Percentiles rank a stretch among this genome's conserved stretches.
Evolutionary conservation across 768 basidiomycete species (phyloP).

Genomic region (Serpula lacrymans): DNA sequence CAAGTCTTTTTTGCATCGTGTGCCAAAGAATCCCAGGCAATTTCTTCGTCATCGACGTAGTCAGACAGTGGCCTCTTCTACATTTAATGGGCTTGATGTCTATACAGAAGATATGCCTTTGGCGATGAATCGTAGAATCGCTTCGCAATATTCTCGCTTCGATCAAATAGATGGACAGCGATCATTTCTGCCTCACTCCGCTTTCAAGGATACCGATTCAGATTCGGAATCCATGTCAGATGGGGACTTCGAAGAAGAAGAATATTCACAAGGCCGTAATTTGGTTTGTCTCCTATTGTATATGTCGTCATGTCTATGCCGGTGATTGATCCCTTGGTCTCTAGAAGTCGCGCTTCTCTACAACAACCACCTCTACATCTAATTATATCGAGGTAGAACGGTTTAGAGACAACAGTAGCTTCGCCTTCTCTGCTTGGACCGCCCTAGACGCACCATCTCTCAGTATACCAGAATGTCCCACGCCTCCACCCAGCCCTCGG

Average conservation of each 20-base stretch:
- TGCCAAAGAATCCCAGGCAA: constrained; percentile 17
- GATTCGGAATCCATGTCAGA: constrained; percentile 21
- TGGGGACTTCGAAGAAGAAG: constrained; percentile 9
- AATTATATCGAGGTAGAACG: constrained; percentile 19
- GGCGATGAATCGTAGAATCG: constrained; percentile 11
- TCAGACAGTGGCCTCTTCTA: constrained; percentile 27
- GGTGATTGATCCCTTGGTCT: background rate
- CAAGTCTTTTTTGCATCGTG: constrained; percentile 21
- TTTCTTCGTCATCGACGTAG: constrained; percentile 6
- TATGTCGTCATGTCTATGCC: background rate
- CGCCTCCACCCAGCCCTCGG: constrained; percentile 16
- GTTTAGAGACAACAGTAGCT: too few species aligned
- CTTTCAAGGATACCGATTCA: constrained; percentile 13
- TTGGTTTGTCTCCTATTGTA: background rate
- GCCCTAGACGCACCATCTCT: background rate
- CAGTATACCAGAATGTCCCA: constrained; percentile 8
- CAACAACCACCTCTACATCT: constrained; percentile 32
- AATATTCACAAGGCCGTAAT: background rate
- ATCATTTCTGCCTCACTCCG: constrained; percentile 10
- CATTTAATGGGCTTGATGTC: constrained; percentile 26
- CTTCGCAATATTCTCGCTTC: constrained; percentile 16
- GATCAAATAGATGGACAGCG: constrained; percentile 20
- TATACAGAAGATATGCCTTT: constrained; percentile 22
- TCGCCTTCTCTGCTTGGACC: too few species aligned
- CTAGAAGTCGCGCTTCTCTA: constrained; percentile 33